phyloP scores from a whole-genome alignment of 371 early-diverging fungal genomes.

The Spraguea lophii region DNA sequence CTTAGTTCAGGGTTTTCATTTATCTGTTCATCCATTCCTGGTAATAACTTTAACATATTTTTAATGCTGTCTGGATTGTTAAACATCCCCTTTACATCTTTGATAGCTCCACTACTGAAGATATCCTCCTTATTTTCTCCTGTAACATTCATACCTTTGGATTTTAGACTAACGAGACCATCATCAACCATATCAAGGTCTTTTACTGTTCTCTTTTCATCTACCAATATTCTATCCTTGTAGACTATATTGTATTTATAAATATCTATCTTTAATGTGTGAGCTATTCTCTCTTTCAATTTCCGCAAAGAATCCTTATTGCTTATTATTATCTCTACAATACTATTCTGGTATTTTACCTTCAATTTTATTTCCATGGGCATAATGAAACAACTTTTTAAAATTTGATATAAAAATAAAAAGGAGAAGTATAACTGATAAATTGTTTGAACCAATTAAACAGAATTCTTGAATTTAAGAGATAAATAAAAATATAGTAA shows the following conservation, averaged over 20 bases:
- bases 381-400: too few species aligned
- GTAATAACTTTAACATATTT: constrained; percentile 39
- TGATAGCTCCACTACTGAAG: constrained; percentile 31
- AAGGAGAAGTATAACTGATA: too few species aligned
- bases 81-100: constrained; percentile 42
- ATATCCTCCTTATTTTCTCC: neutral
- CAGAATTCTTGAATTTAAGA: too few species aligned
- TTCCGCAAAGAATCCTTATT: constrained; percentile 20
- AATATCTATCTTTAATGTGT: constrained; percentile 10
- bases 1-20: constrained; percentile 32
- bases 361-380: constrained; percentile 12
- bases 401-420: too few species aligned
- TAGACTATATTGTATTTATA: constrained; percentile 14
- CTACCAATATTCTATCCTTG: constrained; percentile 24
- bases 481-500: too few species aligned
- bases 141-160: constrained; percentile 7
- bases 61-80: constrained; percentile 42
- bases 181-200: constrained; percentile 15
- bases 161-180: constrained; percentile 20
- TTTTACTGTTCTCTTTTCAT: constrained; percentile 20
- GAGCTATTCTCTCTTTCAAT: constrained; percentile 31
- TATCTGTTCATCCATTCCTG: constrained; percentile 35
- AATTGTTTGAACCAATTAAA: too few species aligned
- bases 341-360: constrained; percentile 24
- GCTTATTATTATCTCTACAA: constrained; percentile 16